Evolutionary conservation across 768 basidiomycete species (phyloP).

Genomic region (Fomitopsis serialis): DNA sequence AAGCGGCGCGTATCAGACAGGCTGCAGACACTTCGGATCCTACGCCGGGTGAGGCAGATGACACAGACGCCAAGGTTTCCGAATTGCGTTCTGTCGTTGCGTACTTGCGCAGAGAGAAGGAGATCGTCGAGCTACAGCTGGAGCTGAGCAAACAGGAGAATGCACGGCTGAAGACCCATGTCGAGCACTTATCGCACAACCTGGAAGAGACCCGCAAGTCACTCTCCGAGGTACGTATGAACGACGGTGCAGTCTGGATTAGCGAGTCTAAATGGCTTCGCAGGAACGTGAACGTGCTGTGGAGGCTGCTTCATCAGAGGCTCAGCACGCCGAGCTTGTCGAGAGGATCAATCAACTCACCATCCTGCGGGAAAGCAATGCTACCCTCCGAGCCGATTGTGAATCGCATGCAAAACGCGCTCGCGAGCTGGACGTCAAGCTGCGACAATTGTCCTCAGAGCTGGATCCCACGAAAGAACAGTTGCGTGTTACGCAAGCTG

Average conservation of each 20-base stretch:
- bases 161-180: slow-evolving; percentile 64
- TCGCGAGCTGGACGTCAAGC: slow-evolving; percentile 58
- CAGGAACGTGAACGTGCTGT: slow-evolving; percentile 82
- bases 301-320: slow-evolving; percentile 61
- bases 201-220: slow-evolving; percentile 67
- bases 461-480: slow-evolving; percentile 75
- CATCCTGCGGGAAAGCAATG: slow-evolving; percentile 83
- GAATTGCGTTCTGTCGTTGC: slow-evolving; percentile 76
- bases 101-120: slow-evolving; percentile 86
- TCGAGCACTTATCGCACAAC: slow-evolving; percentile 65
- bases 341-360: slow-evolving; percentile 86
- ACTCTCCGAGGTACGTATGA: slow-evolving; percentile 56
- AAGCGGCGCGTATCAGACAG: slow-evolving; percentile 75
- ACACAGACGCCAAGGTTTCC: slow-evolving; percentile 57
- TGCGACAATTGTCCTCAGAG: slow-evolving; percentile 52
- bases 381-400: slow-evolving; percentile 73
- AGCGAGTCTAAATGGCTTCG: background rate
- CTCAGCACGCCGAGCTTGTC: slow-evolving; percentile 79
- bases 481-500: slow-evolving; percentile 59
- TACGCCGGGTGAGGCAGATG: slow-evolving; percentile 40
- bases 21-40: slow-evolving; percentile 51
- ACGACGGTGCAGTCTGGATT: background rate
- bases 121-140: slow-evolving; percentile 84
- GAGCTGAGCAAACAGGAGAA: slow-evolving; percentile 79
- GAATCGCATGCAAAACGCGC: slow-evolving; percentile 67